These are phyloP conservation scores for Saccharomyces kudriavzevii DNA, from an alignment of 805 yeast genomes.

Conservation along the genomic window DNA sequence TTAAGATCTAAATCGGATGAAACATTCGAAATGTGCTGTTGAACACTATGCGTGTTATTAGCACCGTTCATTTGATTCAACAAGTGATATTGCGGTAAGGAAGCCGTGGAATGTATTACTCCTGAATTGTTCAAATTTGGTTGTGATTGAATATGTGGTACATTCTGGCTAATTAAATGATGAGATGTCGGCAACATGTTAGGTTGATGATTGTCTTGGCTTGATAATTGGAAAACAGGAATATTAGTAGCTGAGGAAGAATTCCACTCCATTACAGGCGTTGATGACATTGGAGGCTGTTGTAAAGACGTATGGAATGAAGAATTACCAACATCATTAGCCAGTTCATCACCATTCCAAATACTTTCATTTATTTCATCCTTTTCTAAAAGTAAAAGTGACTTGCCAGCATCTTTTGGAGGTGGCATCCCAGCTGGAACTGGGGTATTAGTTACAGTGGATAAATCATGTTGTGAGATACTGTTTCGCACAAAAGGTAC, in stretches of 20 bases:
- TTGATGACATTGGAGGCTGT: slow-evolving; percentile 16
- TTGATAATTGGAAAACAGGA: background rate
- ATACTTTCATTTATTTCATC: slow-evolving; percentile 31
- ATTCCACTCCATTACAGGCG: slow-evolving; percentile 29
- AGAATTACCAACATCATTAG: slow-evolving; percentile 25
- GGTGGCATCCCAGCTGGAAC: slow-evolving; percentile 5
- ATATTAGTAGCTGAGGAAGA: slow-evolving; percentile 3
- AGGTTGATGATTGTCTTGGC: slow-evolving; percentile 5
- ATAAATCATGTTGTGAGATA: slow-evolving; percentile 6
- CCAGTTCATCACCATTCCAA: slow-evolving; percentile 29
- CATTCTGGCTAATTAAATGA: background rate
- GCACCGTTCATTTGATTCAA: background rate
- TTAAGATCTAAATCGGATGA: background rate
- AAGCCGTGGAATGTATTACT: background rate
- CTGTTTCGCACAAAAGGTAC: background rate
- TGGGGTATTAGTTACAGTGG: slow-evolving; percentile 5
- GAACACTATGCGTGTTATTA: background rate
- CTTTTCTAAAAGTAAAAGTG: slow-evolving; percentile 35
- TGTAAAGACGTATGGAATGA: slow-evolving; percentile 18
- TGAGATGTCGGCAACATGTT: background rate
- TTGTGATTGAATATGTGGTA: slow-evolving; percentile 5
- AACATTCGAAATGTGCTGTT: background rate
- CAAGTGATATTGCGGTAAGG: background rate
- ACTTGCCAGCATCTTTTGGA: slow-evolving; percentile 33
- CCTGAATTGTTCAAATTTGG: background rate